Conservation (phyloP, 2,329 filamentous ascomycete genomes). For the Pseudogymnoascus sp. region DNA sequence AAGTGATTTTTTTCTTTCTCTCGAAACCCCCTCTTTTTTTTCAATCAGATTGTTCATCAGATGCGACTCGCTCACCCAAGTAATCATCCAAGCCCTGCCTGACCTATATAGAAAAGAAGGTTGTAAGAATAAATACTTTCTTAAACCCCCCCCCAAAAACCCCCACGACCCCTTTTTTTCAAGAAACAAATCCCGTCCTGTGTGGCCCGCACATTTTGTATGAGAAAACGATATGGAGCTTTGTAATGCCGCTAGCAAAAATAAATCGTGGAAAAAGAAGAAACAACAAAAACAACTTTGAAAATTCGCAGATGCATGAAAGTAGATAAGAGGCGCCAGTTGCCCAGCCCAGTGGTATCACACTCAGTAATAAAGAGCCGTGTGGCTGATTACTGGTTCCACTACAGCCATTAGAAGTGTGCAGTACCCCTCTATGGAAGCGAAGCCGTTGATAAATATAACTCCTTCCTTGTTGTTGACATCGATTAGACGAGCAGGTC, state of each 20-base stretch:
- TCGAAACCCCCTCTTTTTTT: neutral
- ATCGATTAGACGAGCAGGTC: slow-evolving; percentile 43
- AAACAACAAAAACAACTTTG: neutral
- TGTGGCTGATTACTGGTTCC: neutral
- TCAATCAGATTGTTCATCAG: slow-evolving; percentile 5
- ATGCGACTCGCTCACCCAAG: slow-evolving; percentile 1
- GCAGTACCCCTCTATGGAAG: slow-evolving; percentile 1
- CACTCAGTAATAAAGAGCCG: neutral
- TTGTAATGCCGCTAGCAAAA: slow-evolving; percentile 3
- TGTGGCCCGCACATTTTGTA: slow-evolving; percentile 6
- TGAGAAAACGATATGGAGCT: slow-evolving; percentile 4
- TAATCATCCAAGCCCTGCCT: neutral
- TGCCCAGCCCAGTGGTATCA: neutral
- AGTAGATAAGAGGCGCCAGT: neutral
- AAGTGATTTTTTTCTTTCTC: neutral
- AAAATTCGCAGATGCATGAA: neutral
- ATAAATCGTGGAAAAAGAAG: neutral
- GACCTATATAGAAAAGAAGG: neutral
- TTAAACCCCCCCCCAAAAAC: neutral
- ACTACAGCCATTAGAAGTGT: neutral
- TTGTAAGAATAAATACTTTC: slow-evolving; percentile 5
- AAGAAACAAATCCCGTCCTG: slow-evolving; percentile 4
- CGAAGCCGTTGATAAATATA: slow-evolving; percentile 7
- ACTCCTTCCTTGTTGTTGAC: neutral
- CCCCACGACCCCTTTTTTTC: neutral